phyloP scores from a whole-genome alignment of 2,329 filamentous ascomycete genomes.

The Fusarium verticillioides region DNA sequence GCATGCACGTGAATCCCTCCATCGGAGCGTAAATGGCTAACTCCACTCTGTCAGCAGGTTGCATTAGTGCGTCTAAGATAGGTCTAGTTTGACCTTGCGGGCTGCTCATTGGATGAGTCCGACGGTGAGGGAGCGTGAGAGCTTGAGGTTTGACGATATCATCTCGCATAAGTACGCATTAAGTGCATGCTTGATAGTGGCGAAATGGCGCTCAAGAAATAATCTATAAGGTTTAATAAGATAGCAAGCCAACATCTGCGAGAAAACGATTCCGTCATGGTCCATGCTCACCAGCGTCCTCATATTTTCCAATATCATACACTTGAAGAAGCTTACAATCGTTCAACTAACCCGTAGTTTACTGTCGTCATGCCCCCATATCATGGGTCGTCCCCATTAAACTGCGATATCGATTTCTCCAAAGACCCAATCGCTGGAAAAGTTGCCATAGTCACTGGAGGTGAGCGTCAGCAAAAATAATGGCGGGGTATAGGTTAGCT shows the following conservation, averaged over 20 bases:
- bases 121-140: fast-evolving
- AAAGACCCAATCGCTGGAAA: background rate
- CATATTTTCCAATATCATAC: no score
- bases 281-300: fast-evolving
- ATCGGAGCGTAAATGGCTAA: background rate
- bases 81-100: fast-evolving
- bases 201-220: no score
- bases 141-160: background rate
- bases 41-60: conserved; percentile 28
- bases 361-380: background rate
- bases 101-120: fast-evolving
- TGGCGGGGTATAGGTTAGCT: background rate
- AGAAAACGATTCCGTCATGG: fast-evolving
- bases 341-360: no score
- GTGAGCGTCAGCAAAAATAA: background rate
- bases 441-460: background rate
- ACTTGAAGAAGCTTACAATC: no score
- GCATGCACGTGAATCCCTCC: background rate
- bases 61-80: conserved; percentile 4
- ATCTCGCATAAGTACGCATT: background rate
- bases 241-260: fast-evolving
- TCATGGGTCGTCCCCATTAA: fast-evolving
- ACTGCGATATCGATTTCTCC: background rate
- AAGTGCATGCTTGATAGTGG: fast-evolving
- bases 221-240: fast-evolving